Percentiles rank a stretch among this genome's conserved stretches.
Conservation (phyloP, 805 yeast genomes). For the Nakazawaea ernobii region DNA sequence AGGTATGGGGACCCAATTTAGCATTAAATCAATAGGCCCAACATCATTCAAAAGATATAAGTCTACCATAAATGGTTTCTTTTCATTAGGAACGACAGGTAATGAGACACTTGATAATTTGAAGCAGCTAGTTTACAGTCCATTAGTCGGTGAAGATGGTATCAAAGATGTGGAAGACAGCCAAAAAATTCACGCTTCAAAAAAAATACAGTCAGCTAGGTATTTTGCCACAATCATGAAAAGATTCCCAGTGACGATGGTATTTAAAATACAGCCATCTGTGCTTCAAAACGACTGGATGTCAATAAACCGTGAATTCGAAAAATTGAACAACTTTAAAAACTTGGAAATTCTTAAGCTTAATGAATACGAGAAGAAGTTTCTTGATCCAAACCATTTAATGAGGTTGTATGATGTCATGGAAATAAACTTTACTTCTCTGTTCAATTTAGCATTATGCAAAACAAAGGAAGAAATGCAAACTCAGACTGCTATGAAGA, state of each 20-base stretch:
- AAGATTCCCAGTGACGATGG: neutral
- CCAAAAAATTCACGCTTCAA: too few relatives aligned
- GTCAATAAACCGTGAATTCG: neutral
- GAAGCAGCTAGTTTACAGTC: too few relatives aligned
- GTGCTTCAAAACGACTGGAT: neutral
- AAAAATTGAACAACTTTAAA: neutral
- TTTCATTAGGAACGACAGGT: too few relatives aligned
- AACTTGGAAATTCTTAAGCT: neutral
- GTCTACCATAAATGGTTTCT: too few relatives aligned
- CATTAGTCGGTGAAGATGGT: too few relatives aligned
- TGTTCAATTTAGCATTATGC: neutral
- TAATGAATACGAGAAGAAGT: neutral
- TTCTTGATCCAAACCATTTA: conserved; percentile 8
- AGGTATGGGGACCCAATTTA: too few relatives aligned
- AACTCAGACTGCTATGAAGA: neutral
- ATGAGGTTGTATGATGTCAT: neutral
- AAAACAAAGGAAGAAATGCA: neutral
- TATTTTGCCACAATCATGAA: neutral
- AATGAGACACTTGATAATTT: too few relatives aligned
- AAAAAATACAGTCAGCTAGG: neutral
- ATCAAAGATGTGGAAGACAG: too few relatives aligned
- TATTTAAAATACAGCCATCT: neutral
- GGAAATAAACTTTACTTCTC: neutral
- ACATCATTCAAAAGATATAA: too few relatives aligned
- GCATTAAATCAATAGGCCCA: too few relatives aligned